Base-by-base conservation (phyloP, 1,284 basidiomycete species). In the Vanrija pseudolonga region DNA sequence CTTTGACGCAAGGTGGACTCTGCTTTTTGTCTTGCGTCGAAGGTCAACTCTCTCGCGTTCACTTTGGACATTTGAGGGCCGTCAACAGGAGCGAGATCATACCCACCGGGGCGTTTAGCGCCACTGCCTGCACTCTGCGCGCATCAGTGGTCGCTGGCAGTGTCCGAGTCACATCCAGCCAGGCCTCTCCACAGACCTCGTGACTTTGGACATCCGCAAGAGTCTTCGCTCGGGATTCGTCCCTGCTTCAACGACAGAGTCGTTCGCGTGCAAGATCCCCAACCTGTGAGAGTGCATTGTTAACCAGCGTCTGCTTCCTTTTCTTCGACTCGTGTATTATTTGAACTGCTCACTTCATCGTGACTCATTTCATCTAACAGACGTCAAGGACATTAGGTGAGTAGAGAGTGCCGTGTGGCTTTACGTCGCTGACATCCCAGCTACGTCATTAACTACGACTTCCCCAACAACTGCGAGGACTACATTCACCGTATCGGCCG, bases 381-480 rank as follows among this genome's bases (percentile, higher is more conserved):
- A 76, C 61, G 73, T 76, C 67, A 73, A 73, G 67, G 73, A 76
- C 62, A 76, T 71, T 47, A 39, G 50, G 63, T 65, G 53, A 65
- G 61, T 61, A 20, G n/a, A n/a, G n/a, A n/a, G 1, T 36, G 37
- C 24, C 14, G 7, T 7, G 8, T 11, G 6, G 2, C 8, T 23
- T 8, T 51, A 46, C 51, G 49, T 49, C 76, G 50, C 48, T 15
- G 45, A 60, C 19, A 19, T 17, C 47, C 26, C 46, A 52, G 56
- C 52, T 49, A 56, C 61, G 62, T 67, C 59, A 65, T 71, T 38
- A 93, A 93, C 80, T 95, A 91, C 77, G 93, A 96, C 76, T 97
- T 96, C 82, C 91, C 94, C 4, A 96, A 94, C 79, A 72, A 72
- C 66, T 72, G 69, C 59, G 68, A 79, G 69, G 79, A 81, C 71